phyloP scores from a whole-genome alignment of 2,329 filamentous ascomycete genomes.

The Fusarium oligoseptatum region DNA sequence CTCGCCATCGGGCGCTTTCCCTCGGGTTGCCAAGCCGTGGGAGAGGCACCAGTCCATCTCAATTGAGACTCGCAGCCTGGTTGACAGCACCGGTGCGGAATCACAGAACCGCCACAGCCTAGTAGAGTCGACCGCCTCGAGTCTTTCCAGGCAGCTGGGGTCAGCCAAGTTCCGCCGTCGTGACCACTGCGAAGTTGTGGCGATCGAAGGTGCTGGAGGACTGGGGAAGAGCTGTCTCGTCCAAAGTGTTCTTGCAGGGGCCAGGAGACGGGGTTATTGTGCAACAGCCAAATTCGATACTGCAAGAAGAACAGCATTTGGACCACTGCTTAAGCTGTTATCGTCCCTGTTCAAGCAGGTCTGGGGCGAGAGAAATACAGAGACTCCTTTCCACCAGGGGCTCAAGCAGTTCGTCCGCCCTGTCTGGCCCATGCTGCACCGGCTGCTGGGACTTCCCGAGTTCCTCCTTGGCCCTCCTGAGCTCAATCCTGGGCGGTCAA shows the following conservation, averaged over 20 bases:
- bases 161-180: constrained; percentile 70
- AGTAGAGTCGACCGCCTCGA: constrained; percentile 62
- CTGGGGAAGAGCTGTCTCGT: constrained; percentile 76
- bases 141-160: constrained; percentile 67
- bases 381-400: constrained; percentile 72
- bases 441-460: constrained; percentile 73
- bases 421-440: constrained; percentile 74
- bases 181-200: constrained; percentile 74
- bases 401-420: constrained; percentile 74
- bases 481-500: constrained; percentile 49
- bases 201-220: constrained; percentile 72
- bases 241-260: constrained; percentile 72
- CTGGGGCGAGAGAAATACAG: constrained; percentile 75
- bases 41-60: constrained; percentile 67
- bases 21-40: constrained; percentile 60
- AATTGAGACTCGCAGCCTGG: constrained; percentile 61
- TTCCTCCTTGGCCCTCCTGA: constrained; percentile 73
- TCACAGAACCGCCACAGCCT: constrained; percentile 56
- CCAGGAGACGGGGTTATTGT: constrained; percentile 72
- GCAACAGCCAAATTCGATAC: constrained; percentile 76
- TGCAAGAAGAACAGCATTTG: constrained; percentile 71
- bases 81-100: constrained; percentile 61
- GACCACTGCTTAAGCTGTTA: constrained; percentile 73
- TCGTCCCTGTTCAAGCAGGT: constrained; percentile 77
- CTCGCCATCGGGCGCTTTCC: constrained; percentile 55